Base-by-base conservation (phyloP, 1,139 yeast genomes). In the Yamadazyma dendronema region DNA sequence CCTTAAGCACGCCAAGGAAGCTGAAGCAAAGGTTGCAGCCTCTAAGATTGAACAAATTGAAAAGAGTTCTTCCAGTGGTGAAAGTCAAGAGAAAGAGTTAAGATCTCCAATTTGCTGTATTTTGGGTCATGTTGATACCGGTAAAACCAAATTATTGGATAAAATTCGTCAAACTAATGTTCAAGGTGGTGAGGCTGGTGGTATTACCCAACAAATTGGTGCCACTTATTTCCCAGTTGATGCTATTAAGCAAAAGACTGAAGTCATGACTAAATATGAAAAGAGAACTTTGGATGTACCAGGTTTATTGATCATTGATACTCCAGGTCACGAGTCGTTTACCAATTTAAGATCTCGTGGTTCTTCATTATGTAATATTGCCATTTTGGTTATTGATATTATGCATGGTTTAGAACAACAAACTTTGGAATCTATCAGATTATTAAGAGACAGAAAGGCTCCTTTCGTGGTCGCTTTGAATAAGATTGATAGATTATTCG, bases 171-270 rank as follows among this genome's bases (percentile, higher is more conserved):
- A 92, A 73, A 94, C 97, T 34, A 92, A 92, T 56, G 99, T 92
- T 44, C 99, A 92, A 74, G 98, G 97, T 63, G 99, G 98, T 60
- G 99, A 92, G 72, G 99, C 98, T 40, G 99, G 99, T 74, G 99
- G 99, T 74, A 94, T 92, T 61, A 92, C 99, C 49, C 99, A 92
- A 77, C 99, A 92, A 68, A 92, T 92, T 60, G 99, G 99, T 79
- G 99, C 99, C 36, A 94, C 98, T 17, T 94, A 90, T 65, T 94
- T 92, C 87, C 98, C 98, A 42, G 90, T 92, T 52, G 95, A 85
- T 24, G 88, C 97, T 29, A 88, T 92, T 56, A 82, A 82, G 63
- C 81, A 81, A 56, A 94, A 94, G 71, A 92, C 97, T 28, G 84
- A 81, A 33, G 95, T 84, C 35, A 90, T 92, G 97, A 79, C 88